Conservation (phyloP, 306 rosid species). For the Acmispon strigosus region DNA sequence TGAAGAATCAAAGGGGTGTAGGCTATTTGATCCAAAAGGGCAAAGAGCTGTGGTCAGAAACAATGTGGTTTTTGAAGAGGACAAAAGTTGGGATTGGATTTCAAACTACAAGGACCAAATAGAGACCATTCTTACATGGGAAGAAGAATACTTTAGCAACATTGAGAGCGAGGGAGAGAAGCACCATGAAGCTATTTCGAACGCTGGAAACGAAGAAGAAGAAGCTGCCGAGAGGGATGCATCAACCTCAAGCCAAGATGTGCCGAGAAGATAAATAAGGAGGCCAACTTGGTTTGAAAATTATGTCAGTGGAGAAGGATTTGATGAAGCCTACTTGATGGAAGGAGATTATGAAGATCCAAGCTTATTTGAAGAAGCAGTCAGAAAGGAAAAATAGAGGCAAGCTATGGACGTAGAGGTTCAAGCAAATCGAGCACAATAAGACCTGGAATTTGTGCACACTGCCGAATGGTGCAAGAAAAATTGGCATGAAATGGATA, state of each 20-base stretch:
- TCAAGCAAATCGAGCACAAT: not conserved
- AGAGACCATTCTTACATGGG: not conserved
- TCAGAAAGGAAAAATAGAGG: not conserved
- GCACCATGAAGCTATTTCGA: too few relatives aligned
- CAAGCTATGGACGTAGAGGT: not conserved
- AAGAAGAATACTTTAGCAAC: too few relatives aligned
- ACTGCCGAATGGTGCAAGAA: not conserved
- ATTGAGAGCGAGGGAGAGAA: not conserved
- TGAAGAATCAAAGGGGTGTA: not conserved
- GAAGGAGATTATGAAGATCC: not conserved
- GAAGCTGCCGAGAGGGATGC: too few relatives aligned
- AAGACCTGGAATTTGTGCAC: not conserved
- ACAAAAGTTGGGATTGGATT: not conserved
- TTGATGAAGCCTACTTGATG: not conserved
- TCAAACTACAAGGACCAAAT: too few relatives aligned
- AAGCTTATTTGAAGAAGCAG: not conserved
- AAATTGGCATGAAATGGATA: not conserved
- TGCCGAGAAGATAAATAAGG: too few relatives aligned
- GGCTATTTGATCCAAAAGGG: not conserved
- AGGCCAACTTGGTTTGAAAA: too few relatives aligned
- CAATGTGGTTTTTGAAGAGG: not conserved
- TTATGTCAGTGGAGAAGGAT: too few relatives aligned
- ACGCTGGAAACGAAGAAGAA: too few relatives aligned
- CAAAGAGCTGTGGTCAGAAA: not conserved
- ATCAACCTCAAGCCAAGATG: too few relatives aligned